These are phyloP conservation scores for Leucocoprinus leucothites DNA, from an alignment of 768 basidiomycete species.

Conservation along the genomic window DNA sequence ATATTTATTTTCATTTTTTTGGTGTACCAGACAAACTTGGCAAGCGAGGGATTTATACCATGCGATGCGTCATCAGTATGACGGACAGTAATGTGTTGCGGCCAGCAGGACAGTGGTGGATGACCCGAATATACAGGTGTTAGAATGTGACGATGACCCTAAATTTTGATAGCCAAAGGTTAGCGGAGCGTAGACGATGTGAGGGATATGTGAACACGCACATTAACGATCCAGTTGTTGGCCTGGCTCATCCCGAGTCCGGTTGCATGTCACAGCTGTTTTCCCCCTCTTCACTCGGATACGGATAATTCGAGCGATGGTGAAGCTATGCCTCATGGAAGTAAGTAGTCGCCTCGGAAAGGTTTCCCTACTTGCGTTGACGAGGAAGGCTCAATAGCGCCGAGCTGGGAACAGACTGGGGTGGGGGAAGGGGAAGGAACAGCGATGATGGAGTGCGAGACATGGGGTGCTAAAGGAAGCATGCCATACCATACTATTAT, in stretches of 20 bases:
- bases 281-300: conserved; percentile 88
- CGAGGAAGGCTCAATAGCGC: conserved; percentile 72
- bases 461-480: too few species aligned
- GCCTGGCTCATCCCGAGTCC: conserved; percentile 88
- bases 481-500: too few species aligned
- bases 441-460: conserved; percentile 38
- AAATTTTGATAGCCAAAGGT: background rate
- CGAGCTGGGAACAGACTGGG: conserved; percentile 48
- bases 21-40: too few species aligned
- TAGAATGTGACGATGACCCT: conserved; percentile 80
- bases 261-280: conserved; percentile 85
- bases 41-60: too few species aligned
- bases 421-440: conserved; percentile 51
- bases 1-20: too few species aligned
- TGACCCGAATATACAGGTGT: conserved; percentile 76
- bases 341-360: conserved; percentile 89
- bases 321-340: conserved; percentile 87
- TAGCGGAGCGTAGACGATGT: background rate
- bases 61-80: too few species aligned
- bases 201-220: conserved; percentile 23
- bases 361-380: too few species aligned
- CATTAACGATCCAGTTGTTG: conserved; percentile 94
- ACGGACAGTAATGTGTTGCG: too few species aligned
- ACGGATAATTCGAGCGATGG: conserved; percentile 84
- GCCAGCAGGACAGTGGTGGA: too few species aligned